These are phyloP conservation scores for Stereocaulon alpinum DNA, from an alignment of 495 filamentous ascomycete species.

Conservation along the genomic window DNA sequence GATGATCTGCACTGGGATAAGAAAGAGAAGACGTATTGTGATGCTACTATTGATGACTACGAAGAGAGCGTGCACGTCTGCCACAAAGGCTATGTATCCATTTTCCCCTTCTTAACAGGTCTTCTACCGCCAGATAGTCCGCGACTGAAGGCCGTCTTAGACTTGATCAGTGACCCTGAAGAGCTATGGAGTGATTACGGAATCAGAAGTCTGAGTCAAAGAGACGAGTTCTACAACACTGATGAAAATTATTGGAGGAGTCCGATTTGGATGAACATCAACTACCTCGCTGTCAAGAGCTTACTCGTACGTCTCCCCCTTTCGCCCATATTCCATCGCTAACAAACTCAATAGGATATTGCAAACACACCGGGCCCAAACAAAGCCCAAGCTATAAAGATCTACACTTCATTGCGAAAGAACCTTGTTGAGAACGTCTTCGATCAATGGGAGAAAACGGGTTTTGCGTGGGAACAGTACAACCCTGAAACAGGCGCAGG, in stretches of 20 bases:
- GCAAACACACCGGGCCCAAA: slow-evolving; percentile 52
- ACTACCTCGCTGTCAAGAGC: slow-evolving; percentile 75
- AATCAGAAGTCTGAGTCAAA: slow-evolving; percentile 77
- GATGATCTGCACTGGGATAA: slow-evolving; percentile 91
- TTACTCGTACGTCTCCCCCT: slow-evolving; percentile 57
- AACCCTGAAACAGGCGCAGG: slow-evolving; percentile 86
- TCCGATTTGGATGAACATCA: slow-evolving; percentile 96
- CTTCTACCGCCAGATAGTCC: slow-evolving; percentile 63
- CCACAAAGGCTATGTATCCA: slow-evolving; percentile 90
- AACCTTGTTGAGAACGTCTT: slow-evolving; percentile 89
- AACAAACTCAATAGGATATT: slow-evolving; percentile 25
- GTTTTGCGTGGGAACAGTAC: slow-evolving; percentile 99
- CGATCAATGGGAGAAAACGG: slow-evolving; percentile 75
- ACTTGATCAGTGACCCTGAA: slow-evolving; percentile 61
- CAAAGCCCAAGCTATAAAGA: slow-evolving; percentile 52
- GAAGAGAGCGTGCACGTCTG: slow-evolving; percentile 80
- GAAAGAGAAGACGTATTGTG: slow-evolving; percentile 72
- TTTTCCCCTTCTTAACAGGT: slow-evolving; percentile 85
- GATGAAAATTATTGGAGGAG: slow-evolving; percentile 96
- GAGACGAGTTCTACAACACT: slow-evolving; percentile 72
- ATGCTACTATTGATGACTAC: slow-evolving; percentile 90
- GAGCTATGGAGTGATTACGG: slow-evolving; percentile 83
- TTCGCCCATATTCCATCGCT: neutral
- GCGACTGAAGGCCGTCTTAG: slow-evolving; percentile 60
- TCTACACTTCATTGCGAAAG: slow-evolving; percentile 66